Evolutionary conservation across 768 basidiomycete genomes (phyloP).

Genomic region (Podaxis sp.): DNA sequence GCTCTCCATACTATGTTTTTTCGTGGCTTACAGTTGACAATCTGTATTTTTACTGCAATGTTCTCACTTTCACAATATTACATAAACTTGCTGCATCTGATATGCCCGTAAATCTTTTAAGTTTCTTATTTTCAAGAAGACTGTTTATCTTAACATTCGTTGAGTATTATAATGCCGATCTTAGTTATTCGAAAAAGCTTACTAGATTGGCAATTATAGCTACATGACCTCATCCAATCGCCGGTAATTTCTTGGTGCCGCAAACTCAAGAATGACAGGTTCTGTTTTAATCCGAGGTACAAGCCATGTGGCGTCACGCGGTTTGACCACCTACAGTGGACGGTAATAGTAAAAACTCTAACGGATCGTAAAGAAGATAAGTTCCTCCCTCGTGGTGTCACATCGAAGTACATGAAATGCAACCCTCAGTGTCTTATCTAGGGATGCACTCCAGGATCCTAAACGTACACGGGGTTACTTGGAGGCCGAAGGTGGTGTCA

Average conservation of each 20-base stretch:
- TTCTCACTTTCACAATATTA: background rate
- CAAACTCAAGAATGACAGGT: background rate
- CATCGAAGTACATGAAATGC: background rate
- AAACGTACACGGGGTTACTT: background rate
- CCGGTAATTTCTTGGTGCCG: background rate
- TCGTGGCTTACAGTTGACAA: constrained; percentile 8
- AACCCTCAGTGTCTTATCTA: background rate
- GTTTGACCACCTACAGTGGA: background rate
- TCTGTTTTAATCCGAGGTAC: background rate
- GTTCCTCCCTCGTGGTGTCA: background rate
- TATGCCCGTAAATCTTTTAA: background rate
- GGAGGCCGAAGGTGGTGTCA: background rate
- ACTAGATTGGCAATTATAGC: background rate
- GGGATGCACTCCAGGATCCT: background rate
- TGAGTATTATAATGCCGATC: background rate
- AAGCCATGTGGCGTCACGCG: background rate
- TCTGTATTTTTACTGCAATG: constrained; percentile 13
- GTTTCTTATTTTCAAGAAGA: too few species aligned
- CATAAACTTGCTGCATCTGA: background rate
- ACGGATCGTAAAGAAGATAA: background rate
- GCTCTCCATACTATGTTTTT: background rate
- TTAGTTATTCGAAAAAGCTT: background rate
- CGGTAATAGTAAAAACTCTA: background rate
- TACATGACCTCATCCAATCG: background rate
- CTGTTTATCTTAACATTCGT: background rate